Conservation (phyloP, 257 asterid species). For the Solanum sparsipilum region DNA sequence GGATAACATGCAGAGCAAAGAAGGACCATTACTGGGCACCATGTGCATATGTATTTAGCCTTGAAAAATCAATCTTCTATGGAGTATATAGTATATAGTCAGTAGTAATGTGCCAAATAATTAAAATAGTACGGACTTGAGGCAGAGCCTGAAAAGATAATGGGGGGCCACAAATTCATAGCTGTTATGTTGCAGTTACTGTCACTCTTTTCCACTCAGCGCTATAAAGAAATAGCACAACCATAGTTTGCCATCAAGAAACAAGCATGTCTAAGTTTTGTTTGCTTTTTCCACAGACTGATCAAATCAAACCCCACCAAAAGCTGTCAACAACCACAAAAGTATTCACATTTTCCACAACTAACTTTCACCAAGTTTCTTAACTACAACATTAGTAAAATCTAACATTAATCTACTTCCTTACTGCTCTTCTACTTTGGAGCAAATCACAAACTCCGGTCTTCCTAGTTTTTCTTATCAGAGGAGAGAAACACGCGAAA, state of each 20-base stretch:
- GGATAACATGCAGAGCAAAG: neutral
- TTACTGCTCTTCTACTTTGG: neutral
- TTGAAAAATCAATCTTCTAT: neutral
- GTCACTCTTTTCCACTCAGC: neutral
- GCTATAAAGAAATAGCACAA: neutral
- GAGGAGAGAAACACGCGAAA: neutral
- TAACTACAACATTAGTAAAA: neutral
- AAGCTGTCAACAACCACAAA: neutral
- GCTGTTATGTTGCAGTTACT: neutral
- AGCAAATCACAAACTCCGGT: neutral
- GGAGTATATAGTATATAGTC: neutral
- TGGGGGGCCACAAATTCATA: neutral
- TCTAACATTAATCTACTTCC: constrained; percentile 6
- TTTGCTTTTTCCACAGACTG: neutral
- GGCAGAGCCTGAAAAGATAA: neutral
- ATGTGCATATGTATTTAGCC: neutral
- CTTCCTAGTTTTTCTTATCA: neutral
- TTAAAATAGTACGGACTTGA: neutral
- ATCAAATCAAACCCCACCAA: constrained; percentile 14
- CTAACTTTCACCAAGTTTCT: neutral
- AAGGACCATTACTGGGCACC: neutral
- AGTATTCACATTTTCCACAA: constrained; percentile 24
- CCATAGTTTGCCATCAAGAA: constrained; percentile 20
- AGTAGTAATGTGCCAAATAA: neutral
- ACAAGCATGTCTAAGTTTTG: constrained; percentile 16